Conservation (phyloP, 83 land plant genomes). For the Diphasiastrum complanatum region DNA sequence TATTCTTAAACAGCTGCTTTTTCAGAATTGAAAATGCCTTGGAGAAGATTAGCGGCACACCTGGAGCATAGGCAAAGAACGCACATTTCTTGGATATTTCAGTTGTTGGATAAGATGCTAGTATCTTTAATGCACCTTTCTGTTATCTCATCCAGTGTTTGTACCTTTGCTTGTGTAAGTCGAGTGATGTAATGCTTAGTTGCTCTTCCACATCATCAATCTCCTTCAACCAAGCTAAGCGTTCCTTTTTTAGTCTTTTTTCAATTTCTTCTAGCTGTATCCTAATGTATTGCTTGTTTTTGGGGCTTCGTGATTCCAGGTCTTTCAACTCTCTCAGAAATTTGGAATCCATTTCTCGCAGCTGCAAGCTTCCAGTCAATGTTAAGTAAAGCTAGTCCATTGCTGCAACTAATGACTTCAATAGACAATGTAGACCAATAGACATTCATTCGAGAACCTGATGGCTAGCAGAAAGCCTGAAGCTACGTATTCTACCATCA, state of each 20-base stretch:
- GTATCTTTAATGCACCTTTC: no score
- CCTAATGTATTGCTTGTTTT: conserved; percentile 1
- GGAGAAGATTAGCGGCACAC: no score
- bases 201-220: conserved; percentile 6
- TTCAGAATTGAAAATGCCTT: no score
- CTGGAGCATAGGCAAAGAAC: no score
- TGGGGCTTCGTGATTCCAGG: not conserved
- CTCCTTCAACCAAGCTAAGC: conserved; percentile 12
- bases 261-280: conserved; percentile 10
- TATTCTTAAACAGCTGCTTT: no score
- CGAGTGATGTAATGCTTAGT: not conserved
- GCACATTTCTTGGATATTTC: no score
- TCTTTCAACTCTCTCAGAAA: not conserved
- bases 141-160: no score
- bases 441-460: not conserved
- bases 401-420: not conserved
- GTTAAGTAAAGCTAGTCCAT: not conserved
- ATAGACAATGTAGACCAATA: not conserved
- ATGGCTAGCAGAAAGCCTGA: no score
- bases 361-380: not conserved
- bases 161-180: conserved; percentile 2
- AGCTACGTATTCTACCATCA: no score
- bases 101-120: no score
- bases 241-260: conserved; percentile 3
- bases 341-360: conserved; percentile 6